Conservation (phyloP, 140 eudicot species). For the Stevia rebaudiana region DNA sequence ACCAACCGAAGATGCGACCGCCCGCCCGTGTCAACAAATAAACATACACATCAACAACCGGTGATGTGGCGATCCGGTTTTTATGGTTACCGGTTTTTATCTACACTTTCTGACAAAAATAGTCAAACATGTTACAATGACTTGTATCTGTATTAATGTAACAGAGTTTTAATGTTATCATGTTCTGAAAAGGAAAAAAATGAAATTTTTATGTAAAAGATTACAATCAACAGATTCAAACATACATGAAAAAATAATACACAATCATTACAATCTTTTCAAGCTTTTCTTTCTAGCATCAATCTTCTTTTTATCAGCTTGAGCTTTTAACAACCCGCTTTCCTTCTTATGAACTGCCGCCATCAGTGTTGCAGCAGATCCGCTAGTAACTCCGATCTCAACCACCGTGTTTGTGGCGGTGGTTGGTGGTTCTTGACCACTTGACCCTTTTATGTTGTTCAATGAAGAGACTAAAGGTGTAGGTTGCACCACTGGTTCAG, state of each 20-base stretch:
- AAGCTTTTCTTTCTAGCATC: slow-evolving; percentile 98
- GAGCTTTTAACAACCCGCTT: slow-evolving; percentile 48
- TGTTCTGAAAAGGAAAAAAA: neutral
- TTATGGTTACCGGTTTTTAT: neutral
- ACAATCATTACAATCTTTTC: slow-evolving; percentile 63
- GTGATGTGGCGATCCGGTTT: neutral
- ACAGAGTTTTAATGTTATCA: neutral
- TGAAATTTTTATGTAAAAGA: slow-evolving; percentile 9
- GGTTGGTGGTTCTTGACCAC: slow-evolving; percentile 46
- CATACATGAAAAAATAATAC: slow-evolving; percentile 14
- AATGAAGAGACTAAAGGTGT: slow-evolving; percentile 51
- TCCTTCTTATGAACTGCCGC: slow-evolving; percentile 49
- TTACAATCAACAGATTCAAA: slow-evolving; percentile 13
- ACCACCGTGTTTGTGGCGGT: slow-evolving; percentile 30
- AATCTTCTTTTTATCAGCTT: slow-evolving; percentile 79
- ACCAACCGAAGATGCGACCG: slow-evolving; percentile 43
- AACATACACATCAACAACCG: neutral
- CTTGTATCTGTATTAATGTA: neutral
- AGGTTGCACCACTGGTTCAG: slow-evolving; percentile 39
- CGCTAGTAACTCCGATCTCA: slow-evolving; percentile 47
- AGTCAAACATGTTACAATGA: neutral
- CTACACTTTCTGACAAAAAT: neutral
- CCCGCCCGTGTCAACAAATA: slow-evolving; percentile 38
- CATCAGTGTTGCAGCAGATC: slow-evolving; percentile 42
- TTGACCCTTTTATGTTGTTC: slow-evolving; percentile 45